Conservation (phyloP, 345 rosid species). For the Excoecaria cochinchinensis region DNA sequence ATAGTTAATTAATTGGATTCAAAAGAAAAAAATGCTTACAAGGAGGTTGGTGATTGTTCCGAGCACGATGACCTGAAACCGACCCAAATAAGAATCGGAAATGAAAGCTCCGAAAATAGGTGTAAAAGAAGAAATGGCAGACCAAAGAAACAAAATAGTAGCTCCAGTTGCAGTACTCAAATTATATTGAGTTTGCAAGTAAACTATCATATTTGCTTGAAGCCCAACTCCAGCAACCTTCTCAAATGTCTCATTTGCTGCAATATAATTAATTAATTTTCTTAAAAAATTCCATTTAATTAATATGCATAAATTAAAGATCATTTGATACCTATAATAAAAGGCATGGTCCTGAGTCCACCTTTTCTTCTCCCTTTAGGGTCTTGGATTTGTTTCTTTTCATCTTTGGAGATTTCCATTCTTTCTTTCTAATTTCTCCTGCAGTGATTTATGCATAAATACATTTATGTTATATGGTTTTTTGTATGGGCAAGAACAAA, state of each 20-base stretch:
- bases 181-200: conserved; percentile 39
- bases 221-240: conserved; percentile 49
- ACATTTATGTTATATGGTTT: not conserved
- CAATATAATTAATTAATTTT: not conserved
- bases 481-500: not conserved
- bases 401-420: conserved; percentile 24
- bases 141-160: conserved; percentile 45
- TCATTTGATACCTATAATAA: conserved; percentile 38
- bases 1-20: not conserved
- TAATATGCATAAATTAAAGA: not conserved
- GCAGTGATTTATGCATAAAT: not conserved
- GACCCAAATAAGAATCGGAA: conserved; percentile 54
- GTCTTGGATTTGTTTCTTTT: conserved; percentile 1
- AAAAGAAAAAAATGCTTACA: conserved; percentile 20
- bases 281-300: not conserved
- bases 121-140: conserved; percentile 35
- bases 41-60: conserved; percentile 37
- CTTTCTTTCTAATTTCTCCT: not conserved
- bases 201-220: conserved; percentile 44
- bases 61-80: conserved; percentile 38
- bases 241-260: conserved; percentile 59
- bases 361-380: conserved; percentile 34
- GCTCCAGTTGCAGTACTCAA: conserved; percentile 32
- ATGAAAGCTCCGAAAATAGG: conserved; percentile 48
- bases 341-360: conserved; percentile 51